Percentiles rank a stretch among this genome's conserved stretches.
These are phyloP conservation scores for Stemphylium vesicarium DNA, from an alignment of 2,329 filamentous ascomycete species.

Conservation along the genomic window DNA sequence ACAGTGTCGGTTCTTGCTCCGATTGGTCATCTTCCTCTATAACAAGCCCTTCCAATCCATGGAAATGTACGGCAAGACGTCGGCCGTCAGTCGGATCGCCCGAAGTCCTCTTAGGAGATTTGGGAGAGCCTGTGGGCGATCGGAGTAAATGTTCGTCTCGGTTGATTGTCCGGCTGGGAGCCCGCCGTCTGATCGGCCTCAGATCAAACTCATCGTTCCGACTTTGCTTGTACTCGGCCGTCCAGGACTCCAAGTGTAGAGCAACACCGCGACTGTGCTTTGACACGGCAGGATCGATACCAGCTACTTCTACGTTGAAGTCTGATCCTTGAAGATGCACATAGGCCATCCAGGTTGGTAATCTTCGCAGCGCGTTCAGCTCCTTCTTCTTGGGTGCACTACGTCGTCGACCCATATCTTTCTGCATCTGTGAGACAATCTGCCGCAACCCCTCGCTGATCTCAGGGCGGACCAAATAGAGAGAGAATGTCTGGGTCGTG, in stretches of 20 bases:
- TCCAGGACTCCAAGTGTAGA: conserved; percentile 85
- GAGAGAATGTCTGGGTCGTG: conserved; percentile 82
- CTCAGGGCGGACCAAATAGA: conserved; percentile 89
- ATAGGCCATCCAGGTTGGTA: conserved; percentile 85
- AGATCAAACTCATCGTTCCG: conserved; percentile 70
- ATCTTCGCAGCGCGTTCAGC: conserved; percentile 70
- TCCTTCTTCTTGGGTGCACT: conserved; percentile 52
- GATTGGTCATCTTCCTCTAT: conserved; percentile 85
- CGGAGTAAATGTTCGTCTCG: conserved; percentile 68
- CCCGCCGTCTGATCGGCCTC: conserved; percentile 69
- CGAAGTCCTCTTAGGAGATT: conserved; percentile 57
- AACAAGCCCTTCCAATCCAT: conserved; percentile 87
- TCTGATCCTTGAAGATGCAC: conserved; percentile 86
- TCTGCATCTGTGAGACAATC: conserved; percentile 83
- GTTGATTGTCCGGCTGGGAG: conserved; percentile 66
- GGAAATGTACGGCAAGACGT: conserved; percentile 78
- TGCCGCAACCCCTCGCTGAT: conserved; percentile 92
- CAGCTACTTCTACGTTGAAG: conserved; percentile 89
- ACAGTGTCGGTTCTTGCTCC: conserved; percentile 85
- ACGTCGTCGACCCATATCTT: conserved; percentile 42
- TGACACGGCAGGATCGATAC: conserved; percentile 83
- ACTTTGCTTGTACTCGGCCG: conserved; percentile 85
- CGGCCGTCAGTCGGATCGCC: conserved; percentile 72
- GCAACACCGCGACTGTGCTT: conserved; percentile 81
- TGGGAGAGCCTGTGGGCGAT: conserved; percentile 57